Percentiles rank a stretch among this genome's conserved stretches.
These are phyloP conservation scores for Candolleomyces aberdarensis DNA, from an alignment of 768 basidiomycete genomes.

Conservation along the genomic window DNA sequence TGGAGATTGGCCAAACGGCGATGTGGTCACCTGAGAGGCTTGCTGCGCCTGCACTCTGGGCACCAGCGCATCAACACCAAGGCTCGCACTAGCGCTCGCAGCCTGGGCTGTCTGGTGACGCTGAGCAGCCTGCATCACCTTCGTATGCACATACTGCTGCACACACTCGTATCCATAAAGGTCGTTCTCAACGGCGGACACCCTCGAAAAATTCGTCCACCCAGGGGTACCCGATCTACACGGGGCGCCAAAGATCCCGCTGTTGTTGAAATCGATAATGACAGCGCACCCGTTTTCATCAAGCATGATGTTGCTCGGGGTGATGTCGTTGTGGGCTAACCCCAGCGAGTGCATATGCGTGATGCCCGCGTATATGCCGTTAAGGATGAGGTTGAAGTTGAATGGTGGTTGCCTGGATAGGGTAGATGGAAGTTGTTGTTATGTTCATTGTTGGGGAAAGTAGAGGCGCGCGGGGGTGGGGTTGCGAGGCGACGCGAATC, in stretches of 20 bases:
- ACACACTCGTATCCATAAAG: constrained; percentile 9
- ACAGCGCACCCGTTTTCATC: constrained; percentile 16
- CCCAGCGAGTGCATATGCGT: constrained; percentile 19
- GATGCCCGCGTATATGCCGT: constrained; percentile 16
- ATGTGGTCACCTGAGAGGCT: too few species aligned
- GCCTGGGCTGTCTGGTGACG: too few species aligned
- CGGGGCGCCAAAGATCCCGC: constrained; percentile 7
- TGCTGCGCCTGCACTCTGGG: too few species aligned
- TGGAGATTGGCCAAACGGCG: too few species aligned
- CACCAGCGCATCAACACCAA: too few species aligned
- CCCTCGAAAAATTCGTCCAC: constrained; percentile 9
- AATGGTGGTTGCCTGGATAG: constrained; percentile 10
- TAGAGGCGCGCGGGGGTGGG: background rate
- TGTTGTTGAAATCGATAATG: constrained; percentile 24
- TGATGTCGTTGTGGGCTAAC: constrained; percentile 25
- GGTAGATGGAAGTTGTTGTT: background rate
- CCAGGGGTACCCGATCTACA: constrained; percentile 17
- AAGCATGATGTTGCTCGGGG: constrained; percentile 23
- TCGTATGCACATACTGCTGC: constrained; percentile 4
- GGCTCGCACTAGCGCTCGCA: too few species aligned
- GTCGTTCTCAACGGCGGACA: constrained; percentile 13
- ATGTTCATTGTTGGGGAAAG: too few species aligned
- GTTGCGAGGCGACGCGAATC: background rate
- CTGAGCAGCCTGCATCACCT: background rate
- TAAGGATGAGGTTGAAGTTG: constrained; percentile 5